phyloP scores from a whole-genome alignment of 225 moss, liverwort and hornwort genomes.

The Sphagnum tenellum region DNA sequence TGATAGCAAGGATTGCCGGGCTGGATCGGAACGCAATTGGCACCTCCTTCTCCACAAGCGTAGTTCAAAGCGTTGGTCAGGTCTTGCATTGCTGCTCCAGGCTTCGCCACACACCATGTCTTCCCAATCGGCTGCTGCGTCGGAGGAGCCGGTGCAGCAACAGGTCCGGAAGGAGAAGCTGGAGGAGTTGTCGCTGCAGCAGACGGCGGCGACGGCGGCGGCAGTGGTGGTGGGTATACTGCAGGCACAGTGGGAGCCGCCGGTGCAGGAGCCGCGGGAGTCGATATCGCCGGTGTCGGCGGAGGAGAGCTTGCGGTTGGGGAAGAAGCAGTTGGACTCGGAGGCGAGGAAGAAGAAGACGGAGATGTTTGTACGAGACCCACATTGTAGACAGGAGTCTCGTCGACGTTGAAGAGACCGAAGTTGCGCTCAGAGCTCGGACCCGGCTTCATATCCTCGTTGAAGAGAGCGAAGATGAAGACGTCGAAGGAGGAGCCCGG shows the following conservation, averaged over 20 bases:
- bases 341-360: background rate
- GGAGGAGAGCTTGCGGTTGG: background rate
- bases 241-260: no score
- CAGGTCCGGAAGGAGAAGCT: no score
- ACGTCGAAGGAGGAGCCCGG: constrained; percentile 35
- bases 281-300: no score
- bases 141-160: no score
- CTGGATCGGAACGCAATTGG: constrained; percentile 27
- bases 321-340: no score
- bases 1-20: constrained; percentile 18
- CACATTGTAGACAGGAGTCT: constrained; percentile 29
- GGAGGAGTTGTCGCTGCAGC: constrained; percentile 9
- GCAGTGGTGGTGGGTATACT: no score
- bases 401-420: constrained; percentile 33
- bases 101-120: constrained; percentile 46
- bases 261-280: no score
- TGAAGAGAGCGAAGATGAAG: constrained; percentile 49
- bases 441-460: constrained; percentile 34
- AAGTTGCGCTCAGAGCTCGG: constrained; percentile 34
- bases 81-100: constrained; percentile 9
- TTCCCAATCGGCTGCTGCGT: constrained; percentile 15
- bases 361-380: constrained; percentile 10
- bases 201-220: constrained; percentile 17
- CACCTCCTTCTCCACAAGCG: constrained; percentile 34
- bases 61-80: constrained; percentile 36